Evolutionary conservation across 352 stramenopile species (phyloP).

Genomic region (Globisporangium iwayamae): DNA sequence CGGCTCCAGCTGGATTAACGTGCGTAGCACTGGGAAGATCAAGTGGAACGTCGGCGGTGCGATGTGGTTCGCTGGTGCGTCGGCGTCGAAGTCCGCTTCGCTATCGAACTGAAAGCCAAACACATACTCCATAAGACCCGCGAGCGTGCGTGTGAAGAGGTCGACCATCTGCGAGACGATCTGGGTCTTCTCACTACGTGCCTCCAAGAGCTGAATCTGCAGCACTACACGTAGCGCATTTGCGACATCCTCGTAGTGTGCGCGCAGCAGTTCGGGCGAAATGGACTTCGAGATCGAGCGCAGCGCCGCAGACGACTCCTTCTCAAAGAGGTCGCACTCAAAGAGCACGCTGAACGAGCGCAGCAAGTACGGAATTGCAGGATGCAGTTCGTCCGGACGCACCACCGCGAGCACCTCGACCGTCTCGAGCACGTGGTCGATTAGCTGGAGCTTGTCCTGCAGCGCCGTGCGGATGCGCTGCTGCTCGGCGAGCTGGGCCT

Average conservation of each 20-base stretch:
- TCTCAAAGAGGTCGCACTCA: constrained; percentile 49
- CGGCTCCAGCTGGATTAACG: constrained; percentile 44
- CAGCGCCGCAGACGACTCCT: constrained; percentile 32
- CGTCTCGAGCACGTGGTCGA: constrained; percentile 54
- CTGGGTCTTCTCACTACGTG: constrained; percentile 33
- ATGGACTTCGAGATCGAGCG: constrained; percentile 55
- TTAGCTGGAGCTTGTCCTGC: constrained; percentile 33
- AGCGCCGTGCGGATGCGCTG: constrained; percentile 50
- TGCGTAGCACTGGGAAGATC: constrained; percentile 69
- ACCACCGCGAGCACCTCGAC: constrained; percentile 53
- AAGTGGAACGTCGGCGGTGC: constrained; percentile 74
- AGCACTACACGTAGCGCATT: constrained; percentile 56
- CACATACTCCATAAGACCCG: constrained; percentile 66
- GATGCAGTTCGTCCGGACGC: constrained; percentile 68
- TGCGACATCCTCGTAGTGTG: constrained; percentile 63
- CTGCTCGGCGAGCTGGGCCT: constrained; percentile 52
- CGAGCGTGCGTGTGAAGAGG: constrained; percentile 59
- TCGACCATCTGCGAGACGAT: constrained; percentile 35
- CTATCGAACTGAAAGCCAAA: constrained; percentile 83
- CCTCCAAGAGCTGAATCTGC: constrained; percentile 34
- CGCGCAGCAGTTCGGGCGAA: constrained; percentile 56
- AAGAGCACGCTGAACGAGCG: constrained; percentile 51
- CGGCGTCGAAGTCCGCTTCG: constrained; percentile 69
- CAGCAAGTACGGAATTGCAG: constrained; percentile 65
- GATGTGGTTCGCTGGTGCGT: constrained; percentile 61